These are phyloP conservation scores for Fusarium humuli DNA, from an alignment of 2,329 filamentous ascomycete species.

Conservation along the genomic window DNA sequence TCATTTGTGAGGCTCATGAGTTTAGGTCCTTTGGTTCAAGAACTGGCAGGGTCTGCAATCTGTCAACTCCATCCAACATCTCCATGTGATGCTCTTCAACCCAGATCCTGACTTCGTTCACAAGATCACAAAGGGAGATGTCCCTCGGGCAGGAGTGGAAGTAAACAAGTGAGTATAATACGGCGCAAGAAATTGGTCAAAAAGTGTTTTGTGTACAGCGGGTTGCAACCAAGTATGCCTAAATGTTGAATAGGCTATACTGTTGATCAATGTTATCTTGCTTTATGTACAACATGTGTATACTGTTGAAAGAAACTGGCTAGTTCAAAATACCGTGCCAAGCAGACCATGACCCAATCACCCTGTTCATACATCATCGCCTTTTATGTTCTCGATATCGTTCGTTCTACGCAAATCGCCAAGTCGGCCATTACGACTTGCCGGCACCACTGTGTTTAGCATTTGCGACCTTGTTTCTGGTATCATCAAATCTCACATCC, in stretches of 20 bases:
- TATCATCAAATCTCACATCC: conserved; percentile 26
- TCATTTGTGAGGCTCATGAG: conserved; percentile 7
- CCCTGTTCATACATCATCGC: not conserved
- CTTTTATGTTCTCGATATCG: not conserved
- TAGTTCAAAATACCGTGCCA: not conserved
- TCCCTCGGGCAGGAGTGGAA: conserved; percentile 68
- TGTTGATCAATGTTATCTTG: conserved; percentile 5
- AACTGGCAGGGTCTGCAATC: conserved; percentile 91
- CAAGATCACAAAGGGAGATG: conserved; percentile 78
- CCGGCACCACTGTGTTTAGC: not conserved
- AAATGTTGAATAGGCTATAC: not conserved
- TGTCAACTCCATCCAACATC: conserved; percentile 88
- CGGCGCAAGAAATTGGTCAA: not conserved
- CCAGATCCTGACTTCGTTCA: conserved; percentile 77
- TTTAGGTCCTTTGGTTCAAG: conserved; percentile 64
- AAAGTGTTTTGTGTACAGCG: not conserved
- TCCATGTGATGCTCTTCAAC: conserved; percentile 91
- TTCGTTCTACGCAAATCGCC: not conserved
- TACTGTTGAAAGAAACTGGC: conserved; percentile 1
- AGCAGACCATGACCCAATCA: not conserved
- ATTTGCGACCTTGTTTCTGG: conserved; percentile 16
- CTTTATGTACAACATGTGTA: conserved; percentile 6
- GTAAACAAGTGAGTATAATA: conserved; percentile 11
- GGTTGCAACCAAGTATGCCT: not conserved
- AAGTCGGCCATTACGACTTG: conserved; percentile 4